A percentile compares a stretch with the other conserved stretches of the same genome.
These are phyloP conservation scores for Alternaria sp. DNA, from an alignment of 2,329 filamentous ascomycete genomes.

Conservation along the genomic window DNA sequence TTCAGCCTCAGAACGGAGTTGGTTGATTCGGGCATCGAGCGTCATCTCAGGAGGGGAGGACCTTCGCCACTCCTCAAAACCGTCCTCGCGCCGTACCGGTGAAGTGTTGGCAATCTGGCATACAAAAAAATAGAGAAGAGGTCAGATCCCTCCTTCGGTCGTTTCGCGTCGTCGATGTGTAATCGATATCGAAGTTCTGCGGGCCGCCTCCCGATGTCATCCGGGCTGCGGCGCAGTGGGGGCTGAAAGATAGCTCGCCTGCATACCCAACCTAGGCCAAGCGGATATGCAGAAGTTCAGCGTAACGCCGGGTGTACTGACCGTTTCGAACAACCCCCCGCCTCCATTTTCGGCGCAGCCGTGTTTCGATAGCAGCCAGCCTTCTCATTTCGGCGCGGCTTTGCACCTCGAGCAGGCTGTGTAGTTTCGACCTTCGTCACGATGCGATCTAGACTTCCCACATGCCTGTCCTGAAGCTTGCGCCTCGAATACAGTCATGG, in stretches of 20 bases:
- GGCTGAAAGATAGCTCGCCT: background rate
- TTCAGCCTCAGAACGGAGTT: background rate
- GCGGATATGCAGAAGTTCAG: background rate
- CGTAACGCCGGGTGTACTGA: slow-evolving; percentile 1
- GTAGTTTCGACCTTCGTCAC: background rate
- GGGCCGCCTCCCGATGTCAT: background rate
- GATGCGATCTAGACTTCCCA: background rate
- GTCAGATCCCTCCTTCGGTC: too few relatives aligned
- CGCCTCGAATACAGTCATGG: background rate
- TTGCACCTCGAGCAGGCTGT: background rate
- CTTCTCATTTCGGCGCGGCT: background rate
- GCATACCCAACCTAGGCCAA: background rate
- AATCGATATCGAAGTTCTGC: background rate
- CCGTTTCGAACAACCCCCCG: background rate
- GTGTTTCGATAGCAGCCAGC: background rate
- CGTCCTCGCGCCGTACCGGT: background rate
- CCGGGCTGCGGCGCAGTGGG: background rate
- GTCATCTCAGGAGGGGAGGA: background rate
- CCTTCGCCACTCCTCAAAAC: background rate
- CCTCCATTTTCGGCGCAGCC: background rate
- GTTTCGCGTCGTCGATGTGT: too few relatives aligned
- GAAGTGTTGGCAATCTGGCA: background rate
- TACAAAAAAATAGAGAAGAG: too few relatives aligned
- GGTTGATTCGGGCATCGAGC: background rate
- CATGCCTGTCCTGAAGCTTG: background rate